Conservation (phyloP, 2,329 filamentous ascomycete species). For the Venturia carpophila region DNA sequence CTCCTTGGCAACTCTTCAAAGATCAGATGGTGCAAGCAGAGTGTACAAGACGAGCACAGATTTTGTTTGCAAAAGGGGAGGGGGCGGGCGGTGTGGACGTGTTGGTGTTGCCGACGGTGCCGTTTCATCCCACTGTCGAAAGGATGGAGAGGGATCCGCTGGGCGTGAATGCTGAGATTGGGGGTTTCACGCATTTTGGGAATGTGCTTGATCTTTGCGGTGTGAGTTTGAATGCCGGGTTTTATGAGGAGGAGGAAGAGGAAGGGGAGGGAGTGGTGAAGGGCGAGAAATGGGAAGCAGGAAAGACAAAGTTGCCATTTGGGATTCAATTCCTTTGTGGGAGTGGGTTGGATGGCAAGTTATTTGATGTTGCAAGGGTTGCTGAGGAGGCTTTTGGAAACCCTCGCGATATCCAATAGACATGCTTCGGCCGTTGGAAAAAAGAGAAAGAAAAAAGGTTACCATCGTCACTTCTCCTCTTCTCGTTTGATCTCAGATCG, state of each 20-base stretch:
- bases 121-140: background rate
- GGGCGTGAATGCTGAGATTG: background rate
- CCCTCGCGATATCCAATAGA: too few relatives aligned
- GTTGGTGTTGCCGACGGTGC: background rate
- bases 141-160: background rate
- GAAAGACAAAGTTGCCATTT: slow-evolving; percentile 23
- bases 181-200: background rate
- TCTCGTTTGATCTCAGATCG: too few relatives aligned
- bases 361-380: slow-evolving; percentile 26
- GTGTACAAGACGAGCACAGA: background rate
- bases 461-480: too few relatives aligned
- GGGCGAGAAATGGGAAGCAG: too few relatives aligned
- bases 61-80: background rate
- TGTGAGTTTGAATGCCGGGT: slow-evolving; percentile 35
- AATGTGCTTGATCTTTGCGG: background rate
- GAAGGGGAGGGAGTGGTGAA: too few relatives aligned
- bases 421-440: too few relatives aligned
- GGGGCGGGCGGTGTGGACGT: too few relatives aligned
- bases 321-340: slow-evolving; percentile 27
- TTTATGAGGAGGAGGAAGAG: slow-evolving; percentile 19
- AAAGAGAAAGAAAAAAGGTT: too few relatives aligned
- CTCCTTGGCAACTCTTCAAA: background rate
- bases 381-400: background rate
- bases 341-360: slow-evolving; percentile 26
- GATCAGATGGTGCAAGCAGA: background rate